Base-by-base conservation (phyloP, 257 asterid species). In the Striga asiatica region DNA sequence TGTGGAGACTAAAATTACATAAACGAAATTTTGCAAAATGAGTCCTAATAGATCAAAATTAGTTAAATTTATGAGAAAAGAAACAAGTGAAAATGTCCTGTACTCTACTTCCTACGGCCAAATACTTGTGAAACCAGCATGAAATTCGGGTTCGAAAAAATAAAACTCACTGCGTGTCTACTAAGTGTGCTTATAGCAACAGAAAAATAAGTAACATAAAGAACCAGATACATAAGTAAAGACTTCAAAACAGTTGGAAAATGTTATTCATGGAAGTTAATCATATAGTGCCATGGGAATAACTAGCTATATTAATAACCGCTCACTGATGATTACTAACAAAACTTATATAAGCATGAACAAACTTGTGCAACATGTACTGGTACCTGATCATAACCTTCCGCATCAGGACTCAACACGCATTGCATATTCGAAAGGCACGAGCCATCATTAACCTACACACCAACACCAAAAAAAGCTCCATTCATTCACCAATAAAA, bases 391-490 rank as follows among this genome's bases (percentile, higher is more conserved):
- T 84, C 93, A 70, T 84, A 88, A 34, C 97, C 97, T 43, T 84
- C 88, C 0, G 94, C 78, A 55, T 88, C 95, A 21, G 93, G 73
- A 56, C 71, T 73, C 81, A 92, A 67, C 28, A 88, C 97, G 32
- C 98, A 91, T 87, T 91, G 98, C 97, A 91, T 80, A 66, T 80
- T 91, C 0, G 97, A 88, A 60, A 88, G 88, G 70, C 98, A 88
- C 14, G 98, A 92, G 23, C 98, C 98, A 74, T 92, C 98, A 56
- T 91, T 91, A 50, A 91, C 85, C 98, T 91, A 68, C 52, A 64
- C 65, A 75, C 60, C 62, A 57, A 54, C 23, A n/a, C 28, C 50
- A 8, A 27, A 7, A 53, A 50, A n/a, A 10, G 4, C 61, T 56
- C 60, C 60, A 71, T 34, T 57, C 60, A 71, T 34, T 68, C 49